Evolutionary conservation across 2,329 filamentous ascomycete species (phyloP), one percentile per base, ranked within the genome.

Genomic region (Botrytis sinoallii): DNA sequence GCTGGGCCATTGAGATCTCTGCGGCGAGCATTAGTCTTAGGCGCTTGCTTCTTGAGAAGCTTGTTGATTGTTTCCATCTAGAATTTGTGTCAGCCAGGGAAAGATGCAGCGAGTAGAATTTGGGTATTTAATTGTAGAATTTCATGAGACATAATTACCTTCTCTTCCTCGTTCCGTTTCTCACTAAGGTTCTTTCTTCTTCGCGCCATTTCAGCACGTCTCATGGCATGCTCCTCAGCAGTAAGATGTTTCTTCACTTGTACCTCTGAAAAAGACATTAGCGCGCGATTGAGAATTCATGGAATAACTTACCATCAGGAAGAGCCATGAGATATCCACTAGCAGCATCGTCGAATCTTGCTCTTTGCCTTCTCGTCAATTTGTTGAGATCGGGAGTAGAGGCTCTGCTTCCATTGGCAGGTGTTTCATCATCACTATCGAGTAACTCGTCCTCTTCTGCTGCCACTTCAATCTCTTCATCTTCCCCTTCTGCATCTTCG

Each of bases 31-130:
- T 88, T 91, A 73, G 89, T 89, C 82, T 95, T 95, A 38, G 93
- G 91, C 1, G 93, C 92, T 81, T 95, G 93, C 81, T 95, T 94
- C 83, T 94, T 94, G 70, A 96, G 89, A 2, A 96, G 89, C 79
- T 95, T 94, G 85, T 96, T 95, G 87, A 96, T 95, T 0, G 93
- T 96, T 85, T 95, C 93, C 88, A 94, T 93, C 92, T 95, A 46
- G 4, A 22, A 16, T 48, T 18, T 52, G 18, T 48, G 52, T 72
- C 16, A 69, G 61, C 5, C n/a, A 29, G 16, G 35, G 20, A 46
- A 66, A 10, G 5, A 20, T 3, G 7, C n/a, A 40, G 32, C 20
- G 44, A 12, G 29, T 40, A 32, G 29, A 2, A 55, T 6, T 32
- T 44, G 7, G 20, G 38, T 4, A 29, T 29, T 42, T 64, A 80